phyloP scores from a whole-genome alignment of 2,329 filamentous ascomycete genomes.

The Sporothrix phasma region DNA sequence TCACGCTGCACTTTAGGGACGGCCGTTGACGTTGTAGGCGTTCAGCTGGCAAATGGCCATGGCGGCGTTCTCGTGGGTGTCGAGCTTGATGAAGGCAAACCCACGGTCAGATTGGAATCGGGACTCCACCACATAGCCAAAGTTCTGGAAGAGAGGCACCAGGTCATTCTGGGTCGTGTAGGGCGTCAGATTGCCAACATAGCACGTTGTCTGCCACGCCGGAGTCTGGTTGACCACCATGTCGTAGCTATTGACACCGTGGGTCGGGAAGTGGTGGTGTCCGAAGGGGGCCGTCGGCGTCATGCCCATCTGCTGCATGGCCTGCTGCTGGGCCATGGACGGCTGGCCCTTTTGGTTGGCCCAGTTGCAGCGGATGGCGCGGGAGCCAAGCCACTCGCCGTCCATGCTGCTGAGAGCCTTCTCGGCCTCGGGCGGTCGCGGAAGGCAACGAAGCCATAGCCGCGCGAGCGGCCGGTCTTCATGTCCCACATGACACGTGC shows the following conservation, averaged over 20 bases:
- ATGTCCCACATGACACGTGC: slow-evolving; percentile 99
- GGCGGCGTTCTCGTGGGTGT: slow-evolving; percentile 92
- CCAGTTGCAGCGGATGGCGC: slow-evolving; percentile 99
- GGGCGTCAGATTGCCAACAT: slow-evolving; percentile 88
- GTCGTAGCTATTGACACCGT: slow-evolving; percentile 94
- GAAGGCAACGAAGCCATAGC: slow-evolving; percentile 97
- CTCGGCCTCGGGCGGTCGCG: slow-evolving; percentile 89
- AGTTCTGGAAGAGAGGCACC: slow-evolving; percentile 97
- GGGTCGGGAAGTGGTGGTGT: slow-evolving; percentile 94
- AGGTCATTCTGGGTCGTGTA: slow-evolving; percentile 96
- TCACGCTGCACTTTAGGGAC: slow-evolving; percentile 98
- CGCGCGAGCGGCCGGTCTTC: slow-evolving; percentile 96
- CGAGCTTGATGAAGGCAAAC: slow-evolving; percentile 99
- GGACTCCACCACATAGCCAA: slow-evolving; percentile 93
- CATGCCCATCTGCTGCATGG: slow-evolving; percentile 96
- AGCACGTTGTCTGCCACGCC: slow-evolving; percentile 96
- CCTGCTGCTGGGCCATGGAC: slow-evolving; percentile 94
- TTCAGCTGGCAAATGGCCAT: slow-evolving; percentile 98
- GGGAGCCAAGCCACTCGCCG: slow-evolving; percentile 95
- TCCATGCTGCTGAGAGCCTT: slow-evolving; percentile 97
- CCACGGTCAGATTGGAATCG: slow-evolving; percentile 96
- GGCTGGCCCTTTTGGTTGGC: slow-evolving; percentile 99
- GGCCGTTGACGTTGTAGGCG: slow-evolving; percentile 94
- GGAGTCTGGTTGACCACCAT: slow-evolving; percentile 94
- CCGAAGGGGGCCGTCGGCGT: slow-evolving; percentile 93